Percentiles rank a stretch among this genome's conserved stretches.
These are phyloP conservation scores for Glebionis coronaria DNA, from an alignment of 129 eudicot species.

Conservation along the genomic window DNA sequence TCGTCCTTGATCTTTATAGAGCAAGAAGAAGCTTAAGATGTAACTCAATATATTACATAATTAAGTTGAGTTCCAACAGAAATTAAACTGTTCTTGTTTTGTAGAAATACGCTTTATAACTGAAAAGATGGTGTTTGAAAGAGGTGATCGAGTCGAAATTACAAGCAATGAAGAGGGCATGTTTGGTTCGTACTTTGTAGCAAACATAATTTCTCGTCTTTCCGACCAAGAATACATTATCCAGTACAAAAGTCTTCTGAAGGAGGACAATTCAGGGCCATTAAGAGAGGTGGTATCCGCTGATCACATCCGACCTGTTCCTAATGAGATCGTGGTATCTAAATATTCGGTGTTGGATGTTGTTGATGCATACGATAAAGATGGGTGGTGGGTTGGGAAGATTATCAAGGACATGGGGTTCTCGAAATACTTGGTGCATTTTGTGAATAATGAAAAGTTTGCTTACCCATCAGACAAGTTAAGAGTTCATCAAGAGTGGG, in stretches of 20 bases:
- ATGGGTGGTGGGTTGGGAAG: constrained; percentile 61
- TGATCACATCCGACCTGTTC: constrained; percentile 40
- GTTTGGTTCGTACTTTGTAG: constrained; percentile 39
- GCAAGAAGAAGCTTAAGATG: too few species aligned
- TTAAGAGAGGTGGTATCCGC: constrained; percentile 36
- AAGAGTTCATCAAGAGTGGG: constrained; percentile 60
- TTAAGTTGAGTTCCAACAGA: too few species aligned
- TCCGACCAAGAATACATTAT: constrained; percentile 32
- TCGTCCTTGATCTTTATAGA: too few species aligned
- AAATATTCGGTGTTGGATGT: constrained; percentile 14
- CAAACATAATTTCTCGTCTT: constrained; percentile 32
- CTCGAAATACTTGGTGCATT: constrained; percentile 31
- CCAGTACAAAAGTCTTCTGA: constrained; percentile 41
- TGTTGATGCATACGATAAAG: constrained; percentile 49
- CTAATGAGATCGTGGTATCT: constrained; percentile 25
- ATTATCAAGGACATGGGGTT: constrained; percentile 21
- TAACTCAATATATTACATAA: too few species aligned
- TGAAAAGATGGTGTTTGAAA: constrained; percentile 14
- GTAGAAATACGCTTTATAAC: too few species aligned
- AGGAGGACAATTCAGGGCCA: constrained; percentile 38
- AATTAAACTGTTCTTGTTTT: too few species aligned
- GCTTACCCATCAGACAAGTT: constrained; percentile 21
- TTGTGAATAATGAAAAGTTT: constrained; percentile 32
- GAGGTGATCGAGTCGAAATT: constrained; percentile 47
- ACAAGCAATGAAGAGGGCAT: constrained; percentile 40